phyloP scores from a whole-genome alignment of 2,329 filamentous ascomycete species.

The Trichophyton equinum region DNA sequence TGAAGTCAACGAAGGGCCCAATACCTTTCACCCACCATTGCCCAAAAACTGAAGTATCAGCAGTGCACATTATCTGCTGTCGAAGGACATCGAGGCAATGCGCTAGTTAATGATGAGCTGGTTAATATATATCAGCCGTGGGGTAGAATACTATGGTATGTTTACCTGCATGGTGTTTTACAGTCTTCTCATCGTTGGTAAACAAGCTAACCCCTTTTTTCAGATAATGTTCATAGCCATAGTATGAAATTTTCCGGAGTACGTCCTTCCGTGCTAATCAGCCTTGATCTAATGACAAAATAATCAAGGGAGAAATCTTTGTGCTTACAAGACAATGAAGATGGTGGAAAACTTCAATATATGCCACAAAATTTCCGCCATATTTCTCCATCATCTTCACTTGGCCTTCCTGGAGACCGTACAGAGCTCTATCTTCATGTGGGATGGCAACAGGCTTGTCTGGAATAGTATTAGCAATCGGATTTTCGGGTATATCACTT shows the following conservation, averaged over 20 bases:
- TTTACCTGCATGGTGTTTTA: conserved; percentile 36
- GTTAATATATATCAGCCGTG: too few relatives aligned
- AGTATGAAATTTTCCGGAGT: conserved; percentile 19
- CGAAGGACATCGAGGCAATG: conserved; percentile 14
- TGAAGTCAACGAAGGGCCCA: conserved; percentile 33
- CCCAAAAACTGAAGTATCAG: conserved; percentile 11
- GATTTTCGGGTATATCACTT: too few relatives aligned
- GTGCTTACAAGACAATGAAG: conserved; percentile 17
- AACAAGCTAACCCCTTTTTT: conserved; percentile 41
- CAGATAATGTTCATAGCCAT: conserved; percentile 11
- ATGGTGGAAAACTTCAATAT: conserved; percentile 15
- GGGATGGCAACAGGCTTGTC: conserved; percentile 40
- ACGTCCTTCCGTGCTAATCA: conserved; percentile 17
- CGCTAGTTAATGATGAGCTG: conserved; percentile 1
- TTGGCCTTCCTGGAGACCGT: conserved; percentile 42
- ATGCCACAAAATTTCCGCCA: conserved; percentile 24
- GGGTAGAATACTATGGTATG: too few relatives aligned
- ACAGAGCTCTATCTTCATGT: conserved; percentile 36
- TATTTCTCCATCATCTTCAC: conserved; percentile 44
- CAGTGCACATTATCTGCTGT: conserved; percentile 12
- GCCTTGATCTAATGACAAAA: conserved; percentile 36
- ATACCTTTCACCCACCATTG: conserved; percentile 5
- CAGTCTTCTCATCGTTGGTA: conserved; percentile 41
- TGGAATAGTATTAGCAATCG: conserved; percentile 16
- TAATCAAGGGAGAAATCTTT: not conserved